Evolutionary conservation across 441 rosid species (phyloP).

Genomic region (Monsonia emarginata): DNA sequence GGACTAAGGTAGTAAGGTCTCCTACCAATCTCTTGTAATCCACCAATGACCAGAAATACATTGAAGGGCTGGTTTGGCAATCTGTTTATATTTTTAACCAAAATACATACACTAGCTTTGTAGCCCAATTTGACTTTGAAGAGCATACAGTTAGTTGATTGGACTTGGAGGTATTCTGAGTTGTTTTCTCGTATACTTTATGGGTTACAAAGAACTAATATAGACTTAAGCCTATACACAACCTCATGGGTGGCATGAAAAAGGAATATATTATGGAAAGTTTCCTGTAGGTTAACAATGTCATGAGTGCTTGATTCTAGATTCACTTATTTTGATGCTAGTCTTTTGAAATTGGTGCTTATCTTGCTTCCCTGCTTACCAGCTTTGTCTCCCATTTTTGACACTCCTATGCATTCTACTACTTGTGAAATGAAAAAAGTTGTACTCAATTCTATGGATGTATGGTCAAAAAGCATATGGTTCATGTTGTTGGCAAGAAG

Average conservation of each 20-base stretch:
- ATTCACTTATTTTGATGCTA: background rate
- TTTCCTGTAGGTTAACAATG: background rate
- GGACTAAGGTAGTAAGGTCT: background rate
- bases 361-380: background rate
- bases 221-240: background rate
- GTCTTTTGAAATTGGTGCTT: background rate
- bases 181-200: background rate
- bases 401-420: background rate
- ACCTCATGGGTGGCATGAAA: background rate
- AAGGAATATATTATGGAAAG: background rate
- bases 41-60: background rate
- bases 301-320: no score
- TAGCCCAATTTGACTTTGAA: background rate
- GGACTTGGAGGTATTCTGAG: background rate
- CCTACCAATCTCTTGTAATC: background rate
- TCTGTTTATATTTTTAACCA: background rate
- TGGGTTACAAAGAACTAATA: background rate
- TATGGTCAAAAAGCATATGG: background rate
- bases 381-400: background rate
- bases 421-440: background rate
- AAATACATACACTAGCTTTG: background rate
- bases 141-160: background rate
- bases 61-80: background rate
- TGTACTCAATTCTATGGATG: background rate
- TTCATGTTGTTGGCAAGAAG: background rate